A percentile compares a stretch with the other conserved stretches of the same genome.
Evolutionary conservation across 2,329 filamentous ascomycete species (phyloP).

Genomic region (Apiospora sp.): DNA sequence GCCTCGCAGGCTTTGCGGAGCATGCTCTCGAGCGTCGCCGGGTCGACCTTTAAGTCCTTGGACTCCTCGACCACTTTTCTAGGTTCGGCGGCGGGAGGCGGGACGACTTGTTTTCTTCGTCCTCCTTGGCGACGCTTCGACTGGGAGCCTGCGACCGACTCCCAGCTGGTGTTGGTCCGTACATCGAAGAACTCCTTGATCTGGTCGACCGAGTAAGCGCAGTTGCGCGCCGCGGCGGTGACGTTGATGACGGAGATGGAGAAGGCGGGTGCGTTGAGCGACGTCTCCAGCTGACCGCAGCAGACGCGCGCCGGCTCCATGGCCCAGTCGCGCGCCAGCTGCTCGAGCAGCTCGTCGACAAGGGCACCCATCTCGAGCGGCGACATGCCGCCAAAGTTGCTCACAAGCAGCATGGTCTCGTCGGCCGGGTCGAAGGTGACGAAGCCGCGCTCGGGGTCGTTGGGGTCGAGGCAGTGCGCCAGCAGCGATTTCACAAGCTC

Average conservation of each 20-base stretch:
- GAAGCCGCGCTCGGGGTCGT: slow-evolving; percentile 57
- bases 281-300: slow-evolving; percentile 73
- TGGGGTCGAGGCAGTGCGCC: slow-evolving; percentile 65
- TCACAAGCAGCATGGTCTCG: slow-evolving; percentile 61
- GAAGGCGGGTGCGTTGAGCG: slow-evolving; percentile 75
- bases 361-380: slow-evolving; percentile 64
- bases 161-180: slow-evolving; percentile 65
- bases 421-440: slow-evolving; percentile 56
- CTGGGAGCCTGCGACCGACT: slow-evolving; percentile 59
- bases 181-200: slow-evolving; percentile 72
- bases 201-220: slow-evolving; percentile 56
- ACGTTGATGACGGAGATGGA: slow-evolving; percentile 72
- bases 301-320: slow-evolving; percentile 63
- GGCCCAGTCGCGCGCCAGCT: slow-evolving; percentile 56
- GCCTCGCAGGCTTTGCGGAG: slow-evolving; percentile 61
- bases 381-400: slow-evolving; percentile 68
- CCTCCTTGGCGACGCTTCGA: slow-evolving; percentile 43
- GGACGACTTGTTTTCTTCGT: slow-evolving; percentile 51
- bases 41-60: slow-evolving; percentile 59
- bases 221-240: slow-evolving; percentile 53
- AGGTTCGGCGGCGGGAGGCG: slow-evolving; percentile 43
- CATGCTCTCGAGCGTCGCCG: slow-evolving; percentile 59
- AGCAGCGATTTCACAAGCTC: slow-evolving; percentile 66
- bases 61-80: slow-evolving; percentile 47
- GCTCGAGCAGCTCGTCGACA: slow-evolving; percentile 60